Evolutionary conservation across 805 yeast species (phyloP), one percentile per base, ranked within the genome.

Genomic region (Yamadazyma laniorum): DNA sequence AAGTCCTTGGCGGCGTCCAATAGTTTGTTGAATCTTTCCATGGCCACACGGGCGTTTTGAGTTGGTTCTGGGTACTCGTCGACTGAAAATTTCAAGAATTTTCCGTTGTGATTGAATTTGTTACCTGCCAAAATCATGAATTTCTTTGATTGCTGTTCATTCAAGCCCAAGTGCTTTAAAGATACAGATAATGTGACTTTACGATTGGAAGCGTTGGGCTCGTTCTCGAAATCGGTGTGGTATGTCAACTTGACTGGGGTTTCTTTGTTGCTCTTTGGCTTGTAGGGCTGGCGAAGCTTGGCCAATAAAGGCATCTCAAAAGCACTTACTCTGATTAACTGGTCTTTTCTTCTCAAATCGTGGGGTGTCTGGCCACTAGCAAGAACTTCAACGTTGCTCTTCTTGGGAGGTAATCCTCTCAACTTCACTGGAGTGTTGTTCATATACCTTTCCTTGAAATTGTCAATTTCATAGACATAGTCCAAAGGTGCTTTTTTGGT

Each of bases 251-350:
- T 67, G 28, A 89, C 66, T 4, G 89, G 88, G 7, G 70, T 59
- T 18, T 69, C 65, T 13, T 52, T 55, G 8, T 50, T 48, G 5
- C 70, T 48, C 11, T 69, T 68, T 15, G 82, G 82, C 23, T 53
- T 58, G 65, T 85, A 90, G 43, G 71, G 73, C 60, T 83, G 79
- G 50, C 91, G 82, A 57, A 73, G 85, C 59, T 87, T 80, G 29
- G 82, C 80, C 47, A 93, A 71, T 39, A 79, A 74, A 5, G 99
- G 99, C 71, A 91, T 74, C 58, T 91, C 98, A 63, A 83, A 91
- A 0, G 97, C 96, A 8, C 95, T 87, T 30, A 87, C 71, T 51
- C 97, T 75, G 54, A 82, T 82, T 52, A 82, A 79, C 47, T 84
- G 78, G 49, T 95, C 80, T 50, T 77, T 80, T 47, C 78, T 82